Evolutionary conservation across 1,284 basidiomycete species (phyloP), one percentile per base, ranked within the genome.

Genomic region (Cutaneotrichosporon sp.): DNA sequence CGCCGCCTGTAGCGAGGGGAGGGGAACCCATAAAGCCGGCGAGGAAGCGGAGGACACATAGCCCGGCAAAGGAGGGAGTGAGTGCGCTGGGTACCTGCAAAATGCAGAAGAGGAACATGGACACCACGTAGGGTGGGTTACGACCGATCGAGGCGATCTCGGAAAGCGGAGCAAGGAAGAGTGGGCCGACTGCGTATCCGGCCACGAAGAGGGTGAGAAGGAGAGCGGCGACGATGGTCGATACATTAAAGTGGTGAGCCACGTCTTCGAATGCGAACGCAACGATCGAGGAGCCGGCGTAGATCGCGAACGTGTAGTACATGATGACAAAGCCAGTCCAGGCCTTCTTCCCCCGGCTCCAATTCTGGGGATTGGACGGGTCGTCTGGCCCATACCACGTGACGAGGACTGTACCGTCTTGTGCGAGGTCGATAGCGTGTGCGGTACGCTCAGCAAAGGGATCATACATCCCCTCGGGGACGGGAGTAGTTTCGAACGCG

Each of bases 361-460:
- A 90, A 76, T 89, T 89, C 73, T 85, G 85, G 0, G 88, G 88
- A 74, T 90, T 89, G 21, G 76, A 75, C 3, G 85, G 85, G 76
- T 89, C 87, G 56, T 86, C 77, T 0, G 85, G 84, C 0, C 85
- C 85, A 58, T 88, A 85, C 86, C 87, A 89, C 57, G 86, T 84
- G 14, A 89, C 84, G 13, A 69, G 51, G 9, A 52, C 42, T 2
- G 61, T 56, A 32, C 60, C 65, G 21, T 61, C 58, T 13, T 59
- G 62, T 7, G 60, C 58, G 16, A 57, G 50, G 18, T 60, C 56
- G 38, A 61, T 56, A 5, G 58, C 62, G 32, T 58, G 59, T n/a
- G 38, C 34, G 26, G 36, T 34, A 4, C 55, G 38, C 40, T 46
- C 40, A 2, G 50, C 60, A 10, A 60, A 32, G 36, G 31, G 18